Evolutionary conservation across 176 grass and related monocot species (phyloP).

Genomic region (Phoenix dactylifera): DNA sequence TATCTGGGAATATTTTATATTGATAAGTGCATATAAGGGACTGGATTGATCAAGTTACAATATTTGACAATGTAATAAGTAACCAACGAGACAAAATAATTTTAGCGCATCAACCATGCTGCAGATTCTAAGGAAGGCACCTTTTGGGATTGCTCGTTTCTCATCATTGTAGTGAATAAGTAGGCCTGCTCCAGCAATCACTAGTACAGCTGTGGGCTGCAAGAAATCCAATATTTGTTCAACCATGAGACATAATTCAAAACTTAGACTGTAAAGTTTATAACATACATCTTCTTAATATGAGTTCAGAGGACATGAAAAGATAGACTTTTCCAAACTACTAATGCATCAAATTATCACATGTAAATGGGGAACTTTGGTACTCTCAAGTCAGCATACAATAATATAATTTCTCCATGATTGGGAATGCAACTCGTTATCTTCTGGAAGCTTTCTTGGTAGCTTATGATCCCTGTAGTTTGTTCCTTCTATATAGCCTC

Average conservation of each 20-base stretch:
- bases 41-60: no score
- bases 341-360: constrained; percentile 1
- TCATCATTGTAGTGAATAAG: constrained; percentile 90
- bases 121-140: constrained; percentile 30
- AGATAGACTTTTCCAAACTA: no score
- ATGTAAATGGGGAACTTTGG: constrained; percentile 14
- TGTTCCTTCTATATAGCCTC: constrained; percentile 39
- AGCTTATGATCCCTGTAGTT: constrained; percentile 34
- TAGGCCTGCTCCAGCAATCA: constrained; percentile 48
- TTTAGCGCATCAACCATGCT: constrained; percentile 10
- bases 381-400: constrained; percentile 36
- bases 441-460: constrained; percentile 44
- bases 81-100: no score
- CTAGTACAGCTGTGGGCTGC: constrained; percentile 66
- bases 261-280: background rate
- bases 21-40: no score
- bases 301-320: no score
- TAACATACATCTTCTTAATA: background rate
- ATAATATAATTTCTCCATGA: constrained; percentile 49
- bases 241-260: constrained; percentile 1
- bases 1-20: no score
- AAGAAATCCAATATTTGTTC: constrained; percentile 21
- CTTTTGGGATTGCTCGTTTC: constrained; percentile 59
- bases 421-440: constrained; percentile 30
- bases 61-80: no score